phyloP scores from a whole-genome alignment of 805 yeast genomes.

The Yarrowia porcina region DNA sequence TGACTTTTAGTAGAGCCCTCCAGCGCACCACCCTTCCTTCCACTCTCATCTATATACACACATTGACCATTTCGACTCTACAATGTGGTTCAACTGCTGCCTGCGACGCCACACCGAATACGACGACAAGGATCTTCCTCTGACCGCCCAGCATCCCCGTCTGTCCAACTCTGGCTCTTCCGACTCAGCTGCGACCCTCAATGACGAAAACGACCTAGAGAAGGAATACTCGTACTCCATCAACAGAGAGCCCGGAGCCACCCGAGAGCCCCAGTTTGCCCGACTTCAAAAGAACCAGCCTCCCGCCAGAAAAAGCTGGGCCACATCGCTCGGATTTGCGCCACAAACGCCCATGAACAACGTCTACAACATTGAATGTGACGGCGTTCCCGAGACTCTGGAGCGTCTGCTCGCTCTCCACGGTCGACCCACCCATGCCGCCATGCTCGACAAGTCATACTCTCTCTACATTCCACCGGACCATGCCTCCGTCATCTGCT shows the following conservation, averaged over 20 bases:
- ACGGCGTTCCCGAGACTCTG: slow-evolving; percentile 17
- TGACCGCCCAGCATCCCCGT: slow-evolving; percentile 4
- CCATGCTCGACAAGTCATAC: slow-evolving; percentile 24
- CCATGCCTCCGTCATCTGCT: slow-evolving; percentile 17
- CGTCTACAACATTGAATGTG: slow-evolving; percentile 18
- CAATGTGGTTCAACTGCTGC: slow-evolving; percentile 24
- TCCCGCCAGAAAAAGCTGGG: slow-evolving; percentile 1
- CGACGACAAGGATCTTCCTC: slow-evolving; percentile 15
- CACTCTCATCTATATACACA: background rate
- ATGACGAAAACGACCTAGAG: slow-evolving; percentile 8
- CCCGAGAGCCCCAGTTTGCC: slow-evolving; percentile 18
- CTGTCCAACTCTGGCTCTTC: slow-evolving; percentile 18
- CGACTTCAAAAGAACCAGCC: slow-evolving; percentile 18
- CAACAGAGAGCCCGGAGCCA: slow-evolving; percentile 19
- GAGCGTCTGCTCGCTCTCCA: slow-evolving; percentile 10
- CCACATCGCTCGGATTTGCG: slow-evolving; percentile 5
- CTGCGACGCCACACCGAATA: slow-evolving; percentile 20
- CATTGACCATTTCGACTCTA: no score
- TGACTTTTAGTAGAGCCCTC: background rate
- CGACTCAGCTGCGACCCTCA: slow-evolving; percentile 19
- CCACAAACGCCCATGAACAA: slow-evolving; percentile 13
- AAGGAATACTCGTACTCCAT: slow-evolving; percentile 20
- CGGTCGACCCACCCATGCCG: slow-evolving; percentile 24
- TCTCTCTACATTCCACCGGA: background rate
- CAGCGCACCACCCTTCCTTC: background rate